phyloP scores from a whole-genome alignment of 2,329 filamentous ascomycete species.

The Sclerotinia glacialis region DNA sequence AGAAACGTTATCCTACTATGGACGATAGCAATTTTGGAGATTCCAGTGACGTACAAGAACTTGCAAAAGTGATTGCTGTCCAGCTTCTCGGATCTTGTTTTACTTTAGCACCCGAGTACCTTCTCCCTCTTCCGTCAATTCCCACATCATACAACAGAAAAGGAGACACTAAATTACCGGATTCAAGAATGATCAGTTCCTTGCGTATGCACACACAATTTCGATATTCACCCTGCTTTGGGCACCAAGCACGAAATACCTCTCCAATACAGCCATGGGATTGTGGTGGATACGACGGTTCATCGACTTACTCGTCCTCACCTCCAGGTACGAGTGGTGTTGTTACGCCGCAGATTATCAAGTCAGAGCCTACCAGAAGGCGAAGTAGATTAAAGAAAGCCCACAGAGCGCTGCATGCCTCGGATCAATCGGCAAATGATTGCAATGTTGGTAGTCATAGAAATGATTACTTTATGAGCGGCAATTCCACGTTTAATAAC shows the following conservation, averaged over 20 bases:
- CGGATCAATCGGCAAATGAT: slow-evolving; percentile 24
- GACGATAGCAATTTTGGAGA: slow-evolving; percentile 33
- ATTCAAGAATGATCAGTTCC: slow-evolving; percentile 38
- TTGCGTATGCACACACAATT: slow-evolving; percentile 39
- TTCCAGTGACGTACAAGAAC: slow-evolving; percentile 28
- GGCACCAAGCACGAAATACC: slow-evolving; percentile 36
- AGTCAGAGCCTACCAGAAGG: slow-evolving; percentile 13
- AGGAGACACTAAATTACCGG: slow-evolving; percentile 23
- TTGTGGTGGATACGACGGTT: slow-evolving; percentile 27
- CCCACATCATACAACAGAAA: slow-evolving; percentile 19
- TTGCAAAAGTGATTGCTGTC: slow-evolving; percentile 37
- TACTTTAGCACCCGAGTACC: slow-evolving; percentile 35
- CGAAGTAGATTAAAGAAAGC: slow-evolving; percentile 19
- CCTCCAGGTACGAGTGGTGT: slow-evolving; percentile 14
- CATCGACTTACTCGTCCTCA: slow-evolving; percentile 22
- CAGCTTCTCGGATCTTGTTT: slow-evolving; percentile 39
- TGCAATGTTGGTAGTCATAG: slow-evolving; percentile 19
- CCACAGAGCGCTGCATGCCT: slow-evolving; percentile 23
- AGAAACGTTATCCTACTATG: slow-evolving; percentile 26
- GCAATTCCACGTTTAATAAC: background rate
- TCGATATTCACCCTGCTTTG: slow-evolving; percentile 38
- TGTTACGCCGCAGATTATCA: slow-evolving; percentile 22
- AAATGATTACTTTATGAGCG: background rate
- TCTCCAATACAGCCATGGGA: slow-evolving; percentile 35
- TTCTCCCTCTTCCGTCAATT: slow-evolving; percentile 14